These are phyloP conservation scores for Striga asiatica DNA, from an alignment of 257 asterid species.

Conservation along the genomic window DNA sequence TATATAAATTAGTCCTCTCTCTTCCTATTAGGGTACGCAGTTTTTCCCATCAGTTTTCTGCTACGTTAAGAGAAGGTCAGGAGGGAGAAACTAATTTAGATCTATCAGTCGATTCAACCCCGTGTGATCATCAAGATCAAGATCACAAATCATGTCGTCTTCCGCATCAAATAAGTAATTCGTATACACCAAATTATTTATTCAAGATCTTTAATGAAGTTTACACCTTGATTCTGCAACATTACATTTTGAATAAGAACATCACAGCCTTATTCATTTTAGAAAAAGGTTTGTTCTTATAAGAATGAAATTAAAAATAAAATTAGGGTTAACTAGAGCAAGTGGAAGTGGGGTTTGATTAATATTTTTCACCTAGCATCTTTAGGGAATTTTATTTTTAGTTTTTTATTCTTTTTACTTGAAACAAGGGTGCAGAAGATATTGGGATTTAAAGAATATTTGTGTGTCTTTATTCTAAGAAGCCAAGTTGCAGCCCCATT, in stretches of 20 bases:
- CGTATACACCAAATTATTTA: no score
- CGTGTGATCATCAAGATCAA: no score
- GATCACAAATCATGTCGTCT: no score
- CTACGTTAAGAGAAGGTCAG: no score
- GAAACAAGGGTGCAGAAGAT: constrained; percentile 25
- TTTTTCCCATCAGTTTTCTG: no score
- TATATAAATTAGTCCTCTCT: no score
- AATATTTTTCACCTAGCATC: constrained; percentile 19
- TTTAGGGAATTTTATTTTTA: constrained; percentile 21
- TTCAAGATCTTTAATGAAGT: no score
- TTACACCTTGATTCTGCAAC: constrained; percentile 18
- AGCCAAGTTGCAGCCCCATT: constrained; percentile 32
- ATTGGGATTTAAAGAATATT: constrained; percentile 31
- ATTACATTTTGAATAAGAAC: constrained; percentile 28
- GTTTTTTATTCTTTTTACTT: constrained; percentile 22
- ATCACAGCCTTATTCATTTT: constrained; percentile 27
- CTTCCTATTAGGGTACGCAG: no score
- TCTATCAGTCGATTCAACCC: no score
- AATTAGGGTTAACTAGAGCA: constrained; percentile 10
- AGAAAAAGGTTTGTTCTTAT: constrained; percentile 15
- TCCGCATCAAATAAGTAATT: no score
- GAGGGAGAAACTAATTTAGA: no score
- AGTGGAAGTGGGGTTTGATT: constrained; percentile 34
- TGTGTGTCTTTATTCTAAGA: constrained; percentile 13
- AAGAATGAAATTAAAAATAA: constrained; percentile 3